These are phyloP conservation scores for Boletus patriciae DNA, from an alignment of 768 basidiomycete species.

Conservation along the genomic window DNA sequence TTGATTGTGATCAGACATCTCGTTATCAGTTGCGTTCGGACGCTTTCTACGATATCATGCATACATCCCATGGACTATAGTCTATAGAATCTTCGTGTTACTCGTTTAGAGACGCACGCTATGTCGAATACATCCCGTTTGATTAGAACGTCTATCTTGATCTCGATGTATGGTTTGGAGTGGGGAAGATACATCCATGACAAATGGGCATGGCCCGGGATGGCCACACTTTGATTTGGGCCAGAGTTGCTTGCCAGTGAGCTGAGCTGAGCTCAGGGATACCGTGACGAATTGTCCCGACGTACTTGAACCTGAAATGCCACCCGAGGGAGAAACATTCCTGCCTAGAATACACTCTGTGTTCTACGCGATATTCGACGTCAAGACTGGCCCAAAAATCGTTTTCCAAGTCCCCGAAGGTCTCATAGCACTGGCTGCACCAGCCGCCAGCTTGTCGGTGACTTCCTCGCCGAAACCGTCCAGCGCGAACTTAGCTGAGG, in stretches of 20 bases:
- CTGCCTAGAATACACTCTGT: conserved; percentile 79
- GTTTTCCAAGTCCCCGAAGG: conserved; percentile 94
- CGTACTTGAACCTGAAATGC: conserved; percentile 29
- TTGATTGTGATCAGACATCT: background rate
- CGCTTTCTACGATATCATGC: conserved; percentile 9
- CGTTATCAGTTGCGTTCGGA: conserved; percentile 5
- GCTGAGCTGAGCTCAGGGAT: background rate
- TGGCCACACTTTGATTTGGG: background rate
- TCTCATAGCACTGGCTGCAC: conserved; percentile 57
- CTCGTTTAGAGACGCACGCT: background rate
- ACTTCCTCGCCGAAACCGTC: conserved; percentile 38
- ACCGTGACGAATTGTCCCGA: background rate
- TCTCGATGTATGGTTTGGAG: too few species aligned
- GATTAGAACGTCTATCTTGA: too few species aligned
- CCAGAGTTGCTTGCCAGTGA: background rate
- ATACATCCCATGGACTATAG: conserved; percentile 23
- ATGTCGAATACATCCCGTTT: too few species aligned
- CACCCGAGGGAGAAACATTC: conserved; percentile 63
- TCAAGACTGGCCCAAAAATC: conserved; percentile 81
- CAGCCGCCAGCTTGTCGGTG: conserved; percentile 28
- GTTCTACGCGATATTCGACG: conserved; percentile 93
- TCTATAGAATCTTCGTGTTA: conserved; percentile 1
- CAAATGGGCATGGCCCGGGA: too few species aligned
- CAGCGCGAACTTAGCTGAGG: conserved; percentile 29
- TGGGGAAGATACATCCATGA: background rate